Evolutionary conservation across 192 early-diverging fungal species (phyloP), one percentile per base, ranked within the genome.

Genomic region (Coemansia sp.): DNA sequence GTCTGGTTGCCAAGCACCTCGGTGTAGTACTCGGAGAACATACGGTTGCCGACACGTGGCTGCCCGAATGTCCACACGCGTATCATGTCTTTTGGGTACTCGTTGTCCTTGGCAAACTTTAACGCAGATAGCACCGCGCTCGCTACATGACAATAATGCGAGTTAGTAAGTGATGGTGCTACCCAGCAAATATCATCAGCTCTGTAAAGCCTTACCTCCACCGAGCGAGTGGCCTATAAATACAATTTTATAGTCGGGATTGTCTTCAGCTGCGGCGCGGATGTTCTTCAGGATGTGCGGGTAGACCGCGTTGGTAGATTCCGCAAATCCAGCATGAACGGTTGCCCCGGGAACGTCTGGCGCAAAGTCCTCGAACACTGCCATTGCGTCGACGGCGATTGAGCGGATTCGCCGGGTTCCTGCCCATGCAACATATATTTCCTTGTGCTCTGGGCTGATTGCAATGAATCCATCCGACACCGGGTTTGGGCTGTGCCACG

Each of bases 11-110:
- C 73, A 4, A 76, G 48, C 25, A 76, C 35, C 39, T 56, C 15
- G 14, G 67, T 76, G 35, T 76, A 76, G 43, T 76, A 62, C 36
- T 76, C 73, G 22, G 59, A 41, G 43, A 76, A 76, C n/a, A 25
- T 40, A 7, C 63, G 58, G 41, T 76, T 76, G 6, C 73, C 73
- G 9, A 70, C 67, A 21, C 73, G 62, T 1, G 73, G 73, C 30
- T 76, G 50, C 22, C 73, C 73, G 53, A 76, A 76, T n/a, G 73
- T 76, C 73, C 73, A 76, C 46, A 76, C 73, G 4, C 67, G 73
- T 11, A 76, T 53, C 15, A 43, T 39, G 14, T 70, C 57, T 38
- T 58, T 76, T 15, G 35, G 27, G n/a, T 38, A 49, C 17, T 62
- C 58, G 36, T 61, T 70, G 22, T 76, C 73, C 22, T 51, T 50